A percentile compares a stretch with the other conserved stretches of the same genome.
phyloP scores from a whole-genome alignment of 495 filamentous ascomycete species.

The Bacidia gigantensis region DNA sequence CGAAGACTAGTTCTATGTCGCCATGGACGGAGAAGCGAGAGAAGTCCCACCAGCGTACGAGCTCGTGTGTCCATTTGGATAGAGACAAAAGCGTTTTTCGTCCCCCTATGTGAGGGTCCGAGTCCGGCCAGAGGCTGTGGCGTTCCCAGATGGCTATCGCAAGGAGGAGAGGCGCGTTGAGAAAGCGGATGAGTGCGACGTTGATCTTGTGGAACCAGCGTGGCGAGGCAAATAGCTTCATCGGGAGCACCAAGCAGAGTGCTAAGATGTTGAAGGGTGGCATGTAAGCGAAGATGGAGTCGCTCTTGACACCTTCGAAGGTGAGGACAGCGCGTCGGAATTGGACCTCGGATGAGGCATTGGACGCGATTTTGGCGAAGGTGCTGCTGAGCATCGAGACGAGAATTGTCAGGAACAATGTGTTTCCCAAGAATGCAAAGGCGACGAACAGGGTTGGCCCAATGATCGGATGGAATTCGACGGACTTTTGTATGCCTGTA shows the following conservation, averaged over 20 bases:
- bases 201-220: slow-evolving; percentile 73
- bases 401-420: slow-evolving; percentile 60
- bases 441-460: slow-evolving; percentile 57
- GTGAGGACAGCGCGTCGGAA: slow-evolving; percentile 60
- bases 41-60: slow-evolving; percentile 31
- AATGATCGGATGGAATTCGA: slow-evolving; percentile 50
- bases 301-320: slow-evolving; percentile 61
- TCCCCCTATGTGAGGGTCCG: slow-evolving; percentile 23
- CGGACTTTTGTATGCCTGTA: slow-evolving; percentile 52
- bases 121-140: slow-evolving; percentile 24
- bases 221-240: slow-evolving; percentile 48
- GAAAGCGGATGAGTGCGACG: slow-evolving; percentile 44
- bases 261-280: slow-evolving; percentile 64
- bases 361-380: slow-evolving; percentile 49
- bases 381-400: slow-evolving; percentile 64
- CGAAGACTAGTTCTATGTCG: slow-evolving; percentile 55
- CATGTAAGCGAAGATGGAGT: slow-evolving; percentile 59
- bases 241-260: slow-evolving; percentile 45
- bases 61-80: slow-evolving; percentile 15
- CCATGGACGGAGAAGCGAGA: slow-evolving; percentile 45
- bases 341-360: slow-evolving; percentile 55
- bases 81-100: slow-evolving; percentile 12
- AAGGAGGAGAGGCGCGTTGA: slow-evolving; percentile 53
- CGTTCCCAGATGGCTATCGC: slow-evolving; percentile 46
- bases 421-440: slow-evolving; percentile 63